These are phyloP conservation scores for Firmiana major DNA, from an alignment of 345 rosid species.

Conservation along the genomic window DNA sequence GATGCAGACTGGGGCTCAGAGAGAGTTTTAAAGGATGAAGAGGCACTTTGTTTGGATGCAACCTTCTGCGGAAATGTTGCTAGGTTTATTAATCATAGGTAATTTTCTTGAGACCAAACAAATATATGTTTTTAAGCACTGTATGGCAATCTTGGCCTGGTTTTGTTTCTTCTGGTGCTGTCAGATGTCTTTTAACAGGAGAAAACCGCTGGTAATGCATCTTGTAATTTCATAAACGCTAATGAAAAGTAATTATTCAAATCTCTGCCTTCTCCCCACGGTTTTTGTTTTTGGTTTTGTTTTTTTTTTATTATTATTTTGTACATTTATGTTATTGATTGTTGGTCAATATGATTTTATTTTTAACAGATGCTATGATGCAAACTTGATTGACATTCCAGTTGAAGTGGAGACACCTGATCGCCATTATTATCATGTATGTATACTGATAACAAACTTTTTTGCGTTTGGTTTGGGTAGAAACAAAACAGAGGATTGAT, in stretches of 20 bases:
- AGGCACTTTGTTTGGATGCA: conserved; percentile 86
- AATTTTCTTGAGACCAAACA: conserved; percentile 14
- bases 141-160: not conserved
- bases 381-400: conserved; percentile 86
- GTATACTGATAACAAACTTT: conserved; percentile 21
- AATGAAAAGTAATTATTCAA: not conserved
- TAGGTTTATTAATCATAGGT: conserved; percentile 93
- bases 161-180: not conserved
- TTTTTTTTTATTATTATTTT: not conserved
- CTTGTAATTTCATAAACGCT: not conserved
- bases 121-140: not conserved
- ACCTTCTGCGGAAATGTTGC: conserved; percentile 75
- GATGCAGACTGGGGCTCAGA: conserved; percentile 85
- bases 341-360: not conserved
- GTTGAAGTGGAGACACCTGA: conserved; percentile 86
- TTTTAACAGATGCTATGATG: conserved; percentile 67
- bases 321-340: not conserved
- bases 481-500: not conserved
- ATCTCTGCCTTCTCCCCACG: not conserved
- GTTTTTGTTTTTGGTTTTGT: not conserved
- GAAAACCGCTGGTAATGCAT: not conserved
- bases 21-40: conserved; percentile 59
- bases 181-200: not conserved
- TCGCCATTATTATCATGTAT: conserved; percentile 83
- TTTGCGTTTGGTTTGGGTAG: not conserved